Evolutionary conservation across 2,329 filamentous ascomycete species (phyloP), one percentile per base, ranked within the genome.

Genomic region (Exophiala calicioides): DNA sequence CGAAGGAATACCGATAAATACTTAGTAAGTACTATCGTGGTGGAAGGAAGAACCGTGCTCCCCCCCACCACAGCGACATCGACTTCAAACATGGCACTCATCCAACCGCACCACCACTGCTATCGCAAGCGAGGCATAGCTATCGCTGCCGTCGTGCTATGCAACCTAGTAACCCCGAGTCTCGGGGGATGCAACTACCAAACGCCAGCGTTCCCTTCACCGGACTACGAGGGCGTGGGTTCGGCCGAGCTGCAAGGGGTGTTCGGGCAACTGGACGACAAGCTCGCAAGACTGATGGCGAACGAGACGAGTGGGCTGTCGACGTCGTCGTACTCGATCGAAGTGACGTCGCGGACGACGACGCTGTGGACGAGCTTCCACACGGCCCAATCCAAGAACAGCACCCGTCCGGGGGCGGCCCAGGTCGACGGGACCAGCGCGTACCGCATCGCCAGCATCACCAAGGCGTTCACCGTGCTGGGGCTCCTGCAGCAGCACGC

Each of bases 381-480:
- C 21, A 59, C 57, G 1, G 57, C 57, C 10, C 5, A 6, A 16
- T 37, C 43, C 20, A 53, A 52, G 15, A 39, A 56, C 43, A 9
- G 26, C 4, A 37, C 37, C 12, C 42, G 50, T n/a, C 57, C 50
- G 3, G 57, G 57, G 5, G 56, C 56, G 5, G 44, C 50, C 12
- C 5, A 36, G 15, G 44, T 59, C 29, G 36, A 50, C 21, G 58
- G 58, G 2, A 50, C 49, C 21, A 56, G 56, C 23, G 40, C 37
- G 2, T 62, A 61, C 49, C 56, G 60, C 18, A 59, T 62, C 13
- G 60, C 59, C 8, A 61, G 58, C 44, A 60, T 60, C 29, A 60
- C 59, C 19, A 62, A 61, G 48, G 33, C 56, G 1, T 61, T 63
- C 36, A 64, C 62, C 7, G 56, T 55, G 3, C 41, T 62, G 15